Evolutionary conservation across 1,139 yeast genomes (phyloP).

Genomic region (Kodamaea ohmeri): DNA sequence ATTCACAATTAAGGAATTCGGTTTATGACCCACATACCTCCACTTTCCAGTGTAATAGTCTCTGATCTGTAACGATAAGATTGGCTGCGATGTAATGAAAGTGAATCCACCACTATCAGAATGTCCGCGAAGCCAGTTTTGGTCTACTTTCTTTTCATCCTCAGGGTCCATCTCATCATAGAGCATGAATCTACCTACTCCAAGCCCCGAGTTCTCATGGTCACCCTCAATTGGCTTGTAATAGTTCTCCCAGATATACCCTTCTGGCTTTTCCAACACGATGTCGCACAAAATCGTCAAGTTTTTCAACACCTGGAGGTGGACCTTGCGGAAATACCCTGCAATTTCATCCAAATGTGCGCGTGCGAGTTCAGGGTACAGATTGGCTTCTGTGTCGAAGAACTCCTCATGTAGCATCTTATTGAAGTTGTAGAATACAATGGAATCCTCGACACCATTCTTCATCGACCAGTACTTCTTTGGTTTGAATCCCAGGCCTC

Average conservation of each 20-base stretch:
- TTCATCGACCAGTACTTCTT: conserved; percentile 33
- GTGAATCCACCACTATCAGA: conserved; percentile 27
- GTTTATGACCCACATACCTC: conserved; percentile 24
- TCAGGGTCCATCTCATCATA: conserved; percentile 26
- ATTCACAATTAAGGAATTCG: conserved; percentile 23
- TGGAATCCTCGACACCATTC: conserved; percentile 29
- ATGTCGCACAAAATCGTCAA: conserved; percentile 26
- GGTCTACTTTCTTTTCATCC: conserved; percentile 19
- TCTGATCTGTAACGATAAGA: conserved; percentile 24
- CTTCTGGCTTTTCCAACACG: conserved; percentile 30
- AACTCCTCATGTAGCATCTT: conserved; percentile 24
- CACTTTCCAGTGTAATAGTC: conserved; percentile 23
- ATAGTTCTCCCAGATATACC: conserved; percentile 28
- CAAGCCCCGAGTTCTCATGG: conserved; percentile 25
- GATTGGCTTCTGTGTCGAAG: conserved; percentile 19
- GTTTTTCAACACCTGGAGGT: conserved; percentile 22
- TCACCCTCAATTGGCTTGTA: conserved; percentile 23
- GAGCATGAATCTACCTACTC: conserved; percentile 30
- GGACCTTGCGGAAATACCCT: conserved; percentile 24
- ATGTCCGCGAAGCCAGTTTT: conserved; percentile 24
- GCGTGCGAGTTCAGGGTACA: conserved; percentile 25
- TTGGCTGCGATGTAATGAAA: conserved; percentile 28
- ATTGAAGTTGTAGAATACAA: conserved; percentile 29
- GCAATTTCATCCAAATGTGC: conserved; percentile 26
- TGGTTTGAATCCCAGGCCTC: conserved; percentile 32